A percentile compares a stretch with the other conserved stretches of the same genome.
Conservation (phyloP, 345 rosid species). For the Mangifera indica region DNA sequence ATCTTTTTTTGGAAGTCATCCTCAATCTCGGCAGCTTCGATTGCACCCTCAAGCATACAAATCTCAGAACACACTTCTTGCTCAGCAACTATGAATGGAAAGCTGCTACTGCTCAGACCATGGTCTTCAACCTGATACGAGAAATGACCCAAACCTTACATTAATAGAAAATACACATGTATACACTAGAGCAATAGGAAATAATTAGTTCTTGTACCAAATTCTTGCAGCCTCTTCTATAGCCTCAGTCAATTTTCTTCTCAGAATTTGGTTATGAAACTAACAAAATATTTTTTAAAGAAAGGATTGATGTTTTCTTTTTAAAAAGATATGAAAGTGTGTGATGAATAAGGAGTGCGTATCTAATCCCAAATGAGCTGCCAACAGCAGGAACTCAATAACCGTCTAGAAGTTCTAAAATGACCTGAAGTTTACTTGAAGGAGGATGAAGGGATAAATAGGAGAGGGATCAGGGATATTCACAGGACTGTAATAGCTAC, state of each 20-base stretch:
- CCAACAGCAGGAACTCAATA: background rate
- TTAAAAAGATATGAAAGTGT: background rate
- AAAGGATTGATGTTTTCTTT: background rate
- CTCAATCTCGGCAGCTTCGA: constrained; percentile 37
- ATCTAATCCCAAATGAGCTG: background rate
- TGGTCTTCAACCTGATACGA: constrained; percentile 55
- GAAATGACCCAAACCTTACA: constrained; percentile 16
- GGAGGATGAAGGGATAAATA: background rate
- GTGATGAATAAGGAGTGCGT: background rate
- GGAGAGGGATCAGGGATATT: background rate
- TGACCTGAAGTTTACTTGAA: background rate
- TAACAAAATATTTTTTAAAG: background rate
- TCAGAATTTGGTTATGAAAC: background rate
- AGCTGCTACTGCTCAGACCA: constrained; percentile 57
- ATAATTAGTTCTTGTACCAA: background rate
- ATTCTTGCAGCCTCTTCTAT: background rate
- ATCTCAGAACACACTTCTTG: constrained; percentile 74
- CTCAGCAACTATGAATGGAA: constrained; percentile 73
- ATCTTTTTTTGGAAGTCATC: constrained; percentile 18
- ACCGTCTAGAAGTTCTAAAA: background rate
- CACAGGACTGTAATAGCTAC: background rate
- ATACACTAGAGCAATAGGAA: constrained; percentile 1
- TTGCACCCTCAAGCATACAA: constrained; percentile 49
- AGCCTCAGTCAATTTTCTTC: background rate
- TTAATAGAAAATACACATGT: background rate